Conservation (phyloP, 352 stramenopile species). For the Phytophthora podocarpi region DNA sequence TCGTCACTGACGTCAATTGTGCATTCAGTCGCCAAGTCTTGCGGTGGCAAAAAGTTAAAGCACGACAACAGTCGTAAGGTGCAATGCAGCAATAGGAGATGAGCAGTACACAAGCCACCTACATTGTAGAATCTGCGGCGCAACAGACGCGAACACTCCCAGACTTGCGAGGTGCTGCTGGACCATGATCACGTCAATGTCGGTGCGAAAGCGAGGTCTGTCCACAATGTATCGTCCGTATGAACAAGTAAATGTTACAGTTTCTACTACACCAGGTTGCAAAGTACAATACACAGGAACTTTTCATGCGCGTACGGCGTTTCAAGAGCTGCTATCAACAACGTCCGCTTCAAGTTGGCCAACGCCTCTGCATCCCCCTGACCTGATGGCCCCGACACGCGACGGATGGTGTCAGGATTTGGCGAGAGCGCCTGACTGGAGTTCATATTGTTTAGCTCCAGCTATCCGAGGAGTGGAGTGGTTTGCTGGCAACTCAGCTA, state of each 20-base stretch:
- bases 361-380: slow-evolving; percentile 21
- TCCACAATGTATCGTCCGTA: neutral
- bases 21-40: slow-evolving; percentile 69
- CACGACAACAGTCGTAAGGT: too few species aligned
- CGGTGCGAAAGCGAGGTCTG: slow-evolving; percentile 58
- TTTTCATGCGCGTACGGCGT: slow-evolving; percentile 41
- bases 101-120: too few species aligned
- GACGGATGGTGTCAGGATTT: slow-evolving; percentile 2
- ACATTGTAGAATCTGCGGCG: slow-evolving; percentile 62
- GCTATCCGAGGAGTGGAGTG: too few species aligned
- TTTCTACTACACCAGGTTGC: too few species aligned
- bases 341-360: slow-evolving; percentile 34
- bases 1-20: slow-evolving; percentile 40
- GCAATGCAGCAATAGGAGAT: too few species aligned
- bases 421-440: neutral
- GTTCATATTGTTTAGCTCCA: slow-evolving; percentile 18
- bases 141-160: slow-evolving; percentile 46
- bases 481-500: neutral
- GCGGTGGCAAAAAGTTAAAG: too few species aligned
- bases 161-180: slow-evolving; percentile 51
- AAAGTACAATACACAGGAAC: neutral
- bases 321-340: slow-evolving; percentile 54
- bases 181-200: slow-evolving; percentile 63
- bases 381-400: neutral
- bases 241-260: neutral